Evolutionary conservation across 768 basidiomycete genomes (phyloP).

Genomic region (Xerocomus potaroensis): DNA sequence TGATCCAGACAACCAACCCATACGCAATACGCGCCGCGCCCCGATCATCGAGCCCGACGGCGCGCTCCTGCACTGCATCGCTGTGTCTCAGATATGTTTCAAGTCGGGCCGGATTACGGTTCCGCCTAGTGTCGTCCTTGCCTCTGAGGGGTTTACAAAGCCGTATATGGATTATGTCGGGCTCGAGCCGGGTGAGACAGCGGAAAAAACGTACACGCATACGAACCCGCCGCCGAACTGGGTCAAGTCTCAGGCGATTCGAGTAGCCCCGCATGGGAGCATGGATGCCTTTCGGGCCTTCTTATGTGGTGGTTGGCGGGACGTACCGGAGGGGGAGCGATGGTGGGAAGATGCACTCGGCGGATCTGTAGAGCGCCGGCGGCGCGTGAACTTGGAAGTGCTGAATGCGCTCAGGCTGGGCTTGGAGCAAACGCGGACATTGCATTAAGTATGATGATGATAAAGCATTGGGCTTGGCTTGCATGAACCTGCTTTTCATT

Average conservation of each 20-base stretch:
- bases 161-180: constrained; percentile 7
- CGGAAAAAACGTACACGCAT: constrained; percentile 30
- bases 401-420: constrained; percentile 20
- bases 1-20: background rate
- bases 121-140: constrained; percentile 61
- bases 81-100: constrained; percentile 62
- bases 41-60: constrained; percentile 41
- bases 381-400: constrained; percentile 22
- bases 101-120: constrained; percentile 74
- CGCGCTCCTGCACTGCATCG: constrained; percentile 56
- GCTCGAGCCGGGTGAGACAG: background rate
- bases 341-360: constrained; percentile 70
- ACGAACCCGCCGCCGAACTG: constrained; percentile 26
- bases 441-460: constrained; percentile 7
- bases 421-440: constrained; percentile 16
- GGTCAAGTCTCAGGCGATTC: constrained; percentile 21
- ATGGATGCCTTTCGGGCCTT: constrained; percentile 35
- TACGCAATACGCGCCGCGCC: background rate
- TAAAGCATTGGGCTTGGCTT: too few relatives aligned
- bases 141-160: constrained; percentile 50
- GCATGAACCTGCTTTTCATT: too few relatives aligned
- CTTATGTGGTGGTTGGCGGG: constrained; percentile 58
- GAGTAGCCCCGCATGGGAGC: constrained; percentile 20
- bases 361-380: constrained; percentile 40
- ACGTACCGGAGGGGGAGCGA: constrained; percentile 50